A percentile compares a stretch with the other conserved stretches of the same genome.
Evolutionary conservation across 495 filamentous ascomycete species (phyloP).

Genomic region (Thermochaetoides thermophila): DNA sequence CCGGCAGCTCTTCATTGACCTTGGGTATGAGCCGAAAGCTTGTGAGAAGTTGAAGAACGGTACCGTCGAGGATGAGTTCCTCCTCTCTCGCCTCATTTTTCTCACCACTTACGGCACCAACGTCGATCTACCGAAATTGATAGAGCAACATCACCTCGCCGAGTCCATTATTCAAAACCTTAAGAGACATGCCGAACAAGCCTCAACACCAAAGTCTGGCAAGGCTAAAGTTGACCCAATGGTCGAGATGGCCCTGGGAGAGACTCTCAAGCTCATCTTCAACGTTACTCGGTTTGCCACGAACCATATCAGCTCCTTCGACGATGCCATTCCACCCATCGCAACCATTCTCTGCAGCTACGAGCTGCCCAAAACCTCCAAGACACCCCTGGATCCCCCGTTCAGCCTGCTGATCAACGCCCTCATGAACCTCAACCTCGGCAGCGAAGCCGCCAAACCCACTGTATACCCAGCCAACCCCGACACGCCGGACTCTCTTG

Average conservation of each 20-base stretch:
- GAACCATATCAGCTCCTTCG: constrained; percentile 43
- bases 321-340: constrained; percentile 52
- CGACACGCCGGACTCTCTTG: constrained; percentile 42
- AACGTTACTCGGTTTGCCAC: constrained; percentile 50
- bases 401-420: constrained; percentile 57
- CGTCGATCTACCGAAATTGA: constrained; percentile 49
- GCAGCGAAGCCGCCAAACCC: constrained; percentile 19
- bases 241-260: constrained; percentile 64
- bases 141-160: constrained; percentile 55
- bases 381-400: constrained; percentile 28
- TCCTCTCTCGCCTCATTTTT: constrained; percentile 69
- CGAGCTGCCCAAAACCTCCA: constrained; percentile 16
- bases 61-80: constrained; percentile 75
- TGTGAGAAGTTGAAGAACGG: constrained; percentile 63
- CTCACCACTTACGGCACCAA: constrained; percentile 72
- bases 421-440: constrained; percentile 61
- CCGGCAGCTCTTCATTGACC: constrained; percentile 67
- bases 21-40: constrained; percentile 55
- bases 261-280: constrained; percentile 80
- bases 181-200: constrained; percentile 40
- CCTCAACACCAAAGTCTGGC: constrained; percentile 8
- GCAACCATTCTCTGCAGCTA: constrained; percentile 48
- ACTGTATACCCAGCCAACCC: constrained; percentile 53
- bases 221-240: constrained; percentile 38
- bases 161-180: constrained; percentile 57